These are phyloP conservation scores for Cyclostephanos invisitatus DNA, from an alignment of 108 stramenopile genomes.

Conservation along the genomic window DNA sequence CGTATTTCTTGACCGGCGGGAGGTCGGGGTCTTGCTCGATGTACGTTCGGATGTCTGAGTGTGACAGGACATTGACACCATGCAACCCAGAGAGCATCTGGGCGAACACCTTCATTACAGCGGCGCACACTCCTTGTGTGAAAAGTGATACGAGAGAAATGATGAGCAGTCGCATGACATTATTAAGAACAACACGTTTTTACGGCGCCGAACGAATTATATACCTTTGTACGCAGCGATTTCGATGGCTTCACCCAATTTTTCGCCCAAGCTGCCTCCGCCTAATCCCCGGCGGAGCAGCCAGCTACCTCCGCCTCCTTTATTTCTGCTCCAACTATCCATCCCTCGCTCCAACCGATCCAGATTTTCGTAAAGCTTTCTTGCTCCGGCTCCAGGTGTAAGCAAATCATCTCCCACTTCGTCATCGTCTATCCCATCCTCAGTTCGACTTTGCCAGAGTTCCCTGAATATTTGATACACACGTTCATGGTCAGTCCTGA, in stretches of 20 bases:
- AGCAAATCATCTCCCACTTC: constrained; percentile 68
- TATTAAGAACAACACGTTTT: neutral
- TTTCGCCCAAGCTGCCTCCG: constrained; percentile 79
- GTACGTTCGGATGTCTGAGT: constrained; percentile 82
- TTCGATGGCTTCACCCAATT: constrained; percentile 84
- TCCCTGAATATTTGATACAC: constrained; percentile 17
- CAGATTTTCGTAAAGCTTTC: constrained; percentile 57
- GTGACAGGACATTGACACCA: constrained; percentile 81
- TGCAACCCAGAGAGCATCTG: constrained; percentile 73
- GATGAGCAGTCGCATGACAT: neutral
- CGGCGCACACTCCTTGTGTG: constrained; percentile 52
- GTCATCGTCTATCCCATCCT: constrained; percentile 58
- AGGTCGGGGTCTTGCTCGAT: constrained; percentile 75
- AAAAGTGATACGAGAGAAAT: neutral
- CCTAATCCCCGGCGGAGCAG: constrained; percentile 75
- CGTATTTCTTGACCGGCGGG: constrained; percentile 62
- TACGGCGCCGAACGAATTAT: neutral
- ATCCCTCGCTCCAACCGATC: constrained; percentile 27
- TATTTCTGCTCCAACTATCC: constrained; percentile 22
- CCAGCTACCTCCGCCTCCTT: constrained; percentile 84
- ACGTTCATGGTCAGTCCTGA: neutral
- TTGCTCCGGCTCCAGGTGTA: constrained; percentile 64
- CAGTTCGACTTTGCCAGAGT: constrained; percentile 68
- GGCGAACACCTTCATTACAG: constrained; percentile 79
- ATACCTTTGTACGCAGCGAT: constrained; percentile 74